phyloP scores from a whole-genome alignment of 2,329 filamentous ascomycete species.

The Colletotrichum sp. region DNA sequence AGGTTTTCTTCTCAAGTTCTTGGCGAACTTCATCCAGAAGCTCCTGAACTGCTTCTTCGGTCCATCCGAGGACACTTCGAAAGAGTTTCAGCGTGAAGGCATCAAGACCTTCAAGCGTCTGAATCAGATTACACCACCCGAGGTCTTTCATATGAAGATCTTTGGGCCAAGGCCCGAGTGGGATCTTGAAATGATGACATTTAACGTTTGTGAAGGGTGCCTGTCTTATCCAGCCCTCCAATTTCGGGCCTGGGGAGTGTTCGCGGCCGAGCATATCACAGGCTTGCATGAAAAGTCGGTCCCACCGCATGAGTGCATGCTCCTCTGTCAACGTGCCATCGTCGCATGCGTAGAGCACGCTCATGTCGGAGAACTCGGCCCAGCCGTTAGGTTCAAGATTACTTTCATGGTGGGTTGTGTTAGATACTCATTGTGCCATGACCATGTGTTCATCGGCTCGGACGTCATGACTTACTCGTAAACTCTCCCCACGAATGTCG shows the following conservation, averaged over 20 bases:
- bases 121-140: not conserved
- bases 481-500: not conserved
- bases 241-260: not conserved
- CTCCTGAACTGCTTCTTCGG: not conserved
- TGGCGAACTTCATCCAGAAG: not conserved
- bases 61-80: not conserved
- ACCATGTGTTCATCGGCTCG: too few relatives aligned
- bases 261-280: slow-evolving; percentile 26
- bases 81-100: not conserved
- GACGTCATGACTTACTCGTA: not conserved
- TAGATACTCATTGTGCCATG: too few relatives aligned
- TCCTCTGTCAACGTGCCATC: slow-evolving; percentile 40
- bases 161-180: not conserved
- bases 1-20: not conserved
- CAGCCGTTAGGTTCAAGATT: slow-evolving; percentile 59
- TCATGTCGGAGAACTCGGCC: slow-evolving; percentile 60
- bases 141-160: not conserved
- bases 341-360: slow-evolving; percentile 51
- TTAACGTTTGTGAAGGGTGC: not conserved
- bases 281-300: slow-evolving; percentile 48
- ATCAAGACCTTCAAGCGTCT: not conserved
- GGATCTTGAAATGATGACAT: not conserved
- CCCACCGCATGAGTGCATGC: slow-evolving; percentile 50
- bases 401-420: slow-evolving; percentile 27
- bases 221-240: not conserved